phyloP scores from a whole-genome alignment of 257 asterid genomes.

The Capsicum rhomboideum region DNA sequence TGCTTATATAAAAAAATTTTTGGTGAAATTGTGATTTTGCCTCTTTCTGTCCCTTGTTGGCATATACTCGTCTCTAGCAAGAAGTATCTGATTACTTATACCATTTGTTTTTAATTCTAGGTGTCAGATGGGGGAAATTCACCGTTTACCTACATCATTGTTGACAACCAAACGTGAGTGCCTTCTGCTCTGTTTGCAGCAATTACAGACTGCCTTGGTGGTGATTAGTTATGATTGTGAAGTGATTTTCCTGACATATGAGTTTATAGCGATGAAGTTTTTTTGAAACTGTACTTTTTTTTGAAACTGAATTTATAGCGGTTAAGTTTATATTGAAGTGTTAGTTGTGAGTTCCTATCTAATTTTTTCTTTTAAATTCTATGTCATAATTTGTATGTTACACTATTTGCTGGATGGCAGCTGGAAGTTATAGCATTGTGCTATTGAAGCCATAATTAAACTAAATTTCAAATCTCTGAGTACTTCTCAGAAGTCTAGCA shows the following conservation, averaged over 20 bases:
- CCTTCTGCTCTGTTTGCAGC: slow-evolving; percentile 5
- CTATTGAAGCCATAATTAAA: not conserved
- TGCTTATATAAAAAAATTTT: not conserved
- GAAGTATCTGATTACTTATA: not conserved
- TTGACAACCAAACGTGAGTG: slow-evolving; percentile 86
- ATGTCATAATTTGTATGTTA: not conserved
- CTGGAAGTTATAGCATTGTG: not conserved
- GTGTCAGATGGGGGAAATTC: slow-evolving; percentile 93
- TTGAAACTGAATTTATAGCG: not conserved
- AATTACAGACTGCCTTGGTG: not conserved
- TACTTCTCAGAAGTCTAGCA: not conserved
- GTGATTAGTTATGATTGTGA: not conserved
- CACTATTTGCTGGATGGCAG: not conserved
- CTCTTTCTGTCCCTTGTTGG: not conserved
- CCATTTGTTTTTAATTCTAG: slow-evolving; percentile 32
- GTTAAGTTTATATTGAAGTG: not conserved
- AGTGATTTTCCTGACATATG: not conserved
- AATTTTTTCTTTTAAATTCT: not conserved
- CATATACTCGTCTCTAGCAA: not conserved
- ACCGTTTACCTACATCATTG: slow-evolving; percentile 89
- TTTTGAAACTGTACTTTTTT: too few species aligned
- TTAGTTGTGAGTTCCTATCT: not conserved
- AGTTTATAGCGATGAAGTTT: too few species aligned
- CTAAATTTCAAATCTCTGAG: not conserved
- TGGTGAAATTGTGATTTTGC: not conserved